phyloP scores from a whole-genome alignment of 441 rosid species.

The Adansonia gregorii region DNA sequence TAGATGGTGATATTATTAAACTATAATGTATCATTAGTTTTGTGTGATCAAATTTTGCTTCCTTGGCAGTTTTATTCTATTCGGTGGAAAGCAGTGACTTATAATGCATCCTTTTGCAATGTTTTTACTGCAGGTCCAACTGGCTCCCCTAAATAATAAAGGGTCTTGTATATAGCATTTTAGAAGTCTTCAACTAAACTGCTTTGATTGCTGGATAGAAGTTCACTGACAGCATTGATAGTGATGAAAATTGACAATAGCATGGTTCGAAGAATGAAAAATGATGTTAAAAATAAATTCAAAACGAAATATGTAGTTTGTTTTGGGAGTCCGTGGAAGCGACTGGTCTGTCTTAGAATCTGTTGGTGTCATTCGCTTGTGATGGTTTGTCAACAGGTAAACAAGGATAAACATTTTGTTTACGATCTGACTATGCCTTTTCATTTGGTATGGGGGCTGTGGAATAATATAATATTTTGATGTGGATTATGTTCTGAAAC shows the following conservation, averaged over 20 bases:
- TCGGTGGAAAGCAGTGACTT: neutral
- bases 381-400: neutral
- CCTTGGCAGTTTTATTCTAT: neutral
- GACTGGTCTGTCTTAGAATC: neutral
- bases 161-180: neutral
- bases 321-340: neutral
- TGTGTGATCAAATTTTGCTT: neutral
- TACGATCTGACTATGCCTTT: neutral
- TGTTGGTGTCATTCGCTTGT: neutral
- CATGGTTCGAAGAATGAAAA: slow-evolving; percentile 20
- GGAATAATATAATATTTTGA: neutral
- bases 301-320: slow-evolving; percentile 6
- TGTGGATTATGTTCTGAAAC: neutral
- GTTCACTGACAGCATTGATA: neutral
- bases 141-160: neutral
- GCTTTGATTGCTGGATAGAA: slow-evolving; percentile 16
- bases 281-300: slow-evolving; percentile 13
- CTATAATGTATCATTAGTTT: neutral
- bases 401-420: neutral
- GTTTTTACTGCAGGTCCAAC: neutral
- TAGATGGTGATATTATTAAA: neutral
- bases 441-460: neutral
- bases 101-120: neutral
- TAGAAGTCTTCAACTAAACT: slow-evolving; percentile 5
- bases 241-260: slow-evolving; percentile 31